Conservation (phyloP, 78 protist genomes). For the Isochrysis galbana region DNA sequence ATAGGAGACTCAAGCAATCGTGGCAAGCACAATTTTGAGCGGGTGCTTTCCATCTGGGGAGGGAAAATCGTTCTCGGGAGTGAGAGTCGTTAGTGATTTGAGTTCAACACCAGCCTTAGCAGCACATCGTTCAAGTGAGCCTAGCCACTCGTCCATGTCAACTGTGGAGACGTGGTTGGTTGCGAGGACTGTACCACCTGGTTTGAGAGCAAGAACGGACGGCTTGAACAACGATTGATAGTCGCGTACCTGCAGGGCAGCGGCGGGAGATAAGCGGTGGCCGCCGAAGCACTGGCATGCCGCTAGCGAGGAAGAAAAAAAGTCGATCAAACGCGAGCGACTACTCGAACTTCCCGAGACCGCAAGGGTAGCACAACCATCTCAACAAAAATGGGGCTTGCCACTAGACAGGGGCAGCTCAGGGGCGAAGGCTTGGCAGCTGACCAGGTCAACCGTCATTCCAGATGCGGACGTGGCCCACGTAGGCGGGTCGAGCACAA, state of each 20-base stretch:
- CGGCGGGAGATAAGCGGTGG: too few relatives aligned
- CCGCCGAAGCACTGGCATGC: too few relatives aligned
- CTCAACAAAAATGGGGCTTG: too few relatives aligned
- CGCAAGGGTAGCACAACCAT: too few relatives aligned
- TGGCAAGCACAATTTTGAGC: background rate
- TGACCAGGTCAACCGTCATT: background rate
- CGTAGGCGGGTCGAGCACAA: constrained; percentile 19
- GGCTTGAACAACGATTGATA: background rate
- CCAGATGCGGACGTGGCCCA: background rate
- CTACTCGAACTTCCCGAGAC: too few relatives aligned
- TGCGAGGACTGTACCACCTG: background rate
- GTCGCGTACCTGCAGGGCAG: background rate
- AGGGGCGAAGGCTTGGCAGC: too few relatives aligned
- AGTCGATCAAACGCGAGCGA: too few relatives aligned
- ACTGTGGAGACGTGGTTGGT: background rate
- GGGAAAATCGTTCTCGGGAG: background rate
- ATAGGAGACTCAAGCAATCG: too few relatives aligned
- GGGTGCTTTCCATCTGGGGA: background rate
- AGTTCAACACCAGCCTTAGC: background rate
- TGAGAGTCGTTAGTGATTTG: background rate
- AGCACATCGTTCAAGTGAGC: background rate
- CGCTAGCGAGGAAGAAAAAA: too few relatives aligned
- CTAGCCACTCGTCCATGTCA: background rate
- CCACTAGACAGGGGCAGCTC: too few relatives aligned
- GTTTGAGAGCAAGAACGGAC: background rate